Evolutionary conservation across 768 basidiomycete species (phyloP).

Genomic region (Sarcodon aspratus): DNA sequence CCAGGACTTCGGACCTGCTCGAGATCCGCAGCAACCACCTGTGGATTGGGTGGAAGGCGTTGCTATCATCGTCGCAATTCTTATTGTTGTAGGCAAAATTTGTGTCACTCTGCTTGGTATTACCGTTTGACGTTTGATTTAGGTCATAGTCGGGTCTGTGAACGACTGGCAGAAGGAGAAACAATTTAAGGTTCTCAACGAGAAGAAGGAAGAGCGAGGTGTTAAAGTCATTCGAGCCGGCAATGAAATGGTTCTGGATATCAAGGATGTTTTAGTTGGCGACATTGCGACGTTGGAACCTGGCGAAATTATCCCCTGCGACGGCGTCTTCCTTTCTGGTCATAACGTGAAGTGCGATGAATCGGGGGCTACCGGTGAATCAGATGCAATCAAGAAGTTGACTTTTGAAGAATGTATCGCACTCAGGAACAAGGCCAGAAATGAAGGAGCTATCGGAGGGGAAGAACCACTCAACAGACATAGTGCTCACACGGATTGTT

Average conservation of each 20-base stretch:
- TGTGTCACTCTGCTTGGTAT: background rate
- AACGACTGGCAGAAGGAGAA: constrained; percentile 99
- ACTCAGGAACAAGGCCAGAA: constrained; percentile 6
- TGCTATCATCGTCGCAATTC: constrained; percentile 65
- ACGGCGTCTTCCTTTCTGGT: constrained; percentile 87
- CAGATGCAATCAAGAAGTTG: constrained; percentile 86
- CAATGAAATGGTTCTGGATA: constrained; percentile 15
- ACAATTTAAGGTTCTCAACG: constrained; percentile 87
- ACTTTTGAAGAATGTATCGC: constrained; percentile 61
- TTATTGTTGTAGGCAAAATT: constrained; percentile 53
- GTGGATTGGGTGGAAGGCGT: constrained; percentile 98
- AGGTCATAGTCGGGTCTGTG: constrained; percentile 85
- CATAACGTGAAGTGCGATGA: constrained; percentile 96
- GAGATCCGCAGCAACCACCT: constrained; percentile 47
- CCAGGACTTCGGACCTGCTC: constrained; percentile 76
- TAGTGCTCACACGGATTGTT: constrained; percentile 71
- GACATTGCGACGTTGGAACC: constrained; percentile 89
- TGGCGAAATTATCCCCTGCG: constrained; percentile 92
- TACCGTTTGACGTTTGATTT: constrained; percentile 4
- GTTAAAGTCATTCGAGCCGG: constrained; percentile 49
- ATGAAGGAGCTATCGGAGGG: constrained; percentile 19
- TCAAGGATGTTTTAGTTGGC: constrained; percentile 84
- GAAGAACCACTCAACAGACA: constrained; percentile 9
- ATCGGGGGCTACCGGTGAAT: constrained; percentile 93
- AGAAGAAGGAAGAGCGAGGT: constrained; percentile 89